A percentile compares a stretch with the other conserved stretches of the same genome.
These are phyloP conservation scores for Cenococcum geophilum DNA, from an alignment of 495 filamentous ascomycete genomes.

Conservation along the genomic window DNA sequence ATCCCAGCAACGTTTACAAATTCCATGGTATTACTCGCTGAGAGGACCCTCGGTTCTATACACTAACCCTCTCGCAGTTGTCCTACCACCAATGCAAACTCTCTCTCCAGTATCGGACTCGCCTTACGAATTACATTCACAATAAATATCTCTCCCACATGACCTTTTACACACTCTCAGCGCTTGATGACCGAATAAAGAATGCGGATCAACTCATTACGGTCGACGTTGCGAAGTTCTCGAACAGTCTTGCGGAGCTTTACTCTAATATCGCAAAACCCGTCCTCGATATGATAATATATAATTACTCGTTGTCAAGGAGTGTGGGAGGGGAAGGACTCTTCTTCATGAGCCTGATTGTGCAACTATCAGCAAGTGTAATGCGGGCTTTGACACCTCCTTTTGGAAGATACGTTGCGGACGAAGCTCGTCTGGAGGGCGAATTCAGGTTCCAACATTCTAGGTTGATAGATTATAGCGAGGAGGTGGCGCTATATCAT, in stretches of 20 bases:
- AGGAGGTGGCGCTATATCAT: slow-evolving; percentile 87
- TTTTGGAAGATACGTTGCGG: slow-evolving; percentile 96
- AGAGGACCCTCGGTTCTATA: background rate
- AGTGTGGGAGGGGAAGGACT: slow-evolving; percentile 92
- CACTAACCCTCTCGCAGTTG: slow-evolving; percentile 49
- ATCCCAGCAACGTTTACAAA: slow-evolving; percentile 98
- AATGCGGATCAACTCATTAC: slow-evolving; percentile 97
- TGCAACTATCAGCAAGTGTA: slow-evolving; percentile 83
- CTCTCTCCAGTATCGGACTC: slow-evolving; percentile 82
- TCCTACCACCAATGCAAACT: slow-evolving; percentile 96
- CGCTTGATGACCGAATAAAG: slow-evolving; percentile 94
- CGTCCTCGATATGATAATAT: slow-evolving; percentile 88
- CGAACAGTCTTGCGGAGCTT: slow-evolving; percentile 86
- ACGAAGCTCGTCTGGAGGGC: slow-evolving; percentile 88
- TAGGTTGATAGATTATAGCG: slow-evolving; percentile 85
- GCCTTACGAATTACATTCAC: slow-evolving; percentile 87
- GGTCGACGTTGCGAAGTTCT: slow-evolving; percentile 92
- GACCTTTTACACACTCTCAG: slow-evolving; percentile 95
- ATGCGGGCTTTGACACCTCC: slow-evolving; percentile 97
- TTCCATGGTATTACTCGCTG: slow-evolving; percentile 69
- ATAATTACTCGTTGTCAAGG: slow-evolving; percentile 86
- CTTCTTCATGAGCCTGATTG: slow-evolving; percentile 87
- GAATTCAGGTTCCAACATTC: slow-evolving; percentile 96
- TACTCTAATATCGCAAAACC: slow-evolving; percentile 98
- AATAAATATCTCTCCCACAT: slow-evolving; percentile 88